Evolutionary conservation across 2,329 filamentous ascomycete genomes (phyloP).

Genomic region (Pseudogymnoascus sp.): DNA sequence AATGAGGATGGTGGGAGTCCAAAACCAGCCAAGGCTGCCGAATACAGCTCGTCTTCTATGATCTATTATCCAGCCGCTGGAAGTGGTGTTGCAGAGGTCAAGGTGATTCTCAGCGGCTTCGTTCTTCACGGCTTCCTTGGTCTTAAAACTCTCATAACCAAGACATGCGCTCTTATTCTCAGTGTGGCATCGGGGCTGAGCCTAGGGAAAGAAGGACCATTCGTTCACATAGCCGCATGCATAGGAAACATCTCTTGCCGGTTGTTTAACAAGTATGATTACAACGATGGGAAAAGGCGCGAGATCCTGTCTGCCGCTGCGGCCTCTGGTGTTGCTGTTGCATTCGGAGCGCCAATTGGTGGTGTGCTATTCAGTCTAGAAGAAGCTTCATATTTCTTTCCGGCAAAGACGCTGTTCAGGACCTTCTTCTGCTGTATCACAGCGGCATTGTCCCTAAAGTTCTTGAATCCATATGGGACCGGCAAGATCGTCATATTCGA

Average conservation of each 20-base stretch:
- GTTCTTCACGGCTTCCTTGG: constrained; percentile 94
- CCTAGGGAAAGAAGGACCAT: constrained; percentile 85
- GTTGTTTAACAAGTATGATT: constrained; percentile 87
- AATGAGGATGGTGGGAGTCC: constrained; percentile 33
- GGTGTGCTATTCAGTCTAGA: constrained; percentile 90
- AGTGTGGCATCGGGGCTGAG: constrained; percentile 90
- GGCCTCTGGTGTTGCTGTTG: constrained; percentile 84
- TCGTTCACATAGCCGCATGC: constrained; percentile 94
- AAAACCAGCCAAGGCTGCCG: constrained; percentile 17
- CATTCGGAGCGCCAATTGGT: constrained; percentile 83
- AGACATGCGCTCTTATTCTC: constrained; percentile 72
- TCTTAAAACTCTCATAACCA: constrained; percentile 75
- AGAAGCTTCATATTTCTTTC: constrained; percentile 96
- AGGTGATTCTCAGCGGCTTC: constrained; percentile 95
- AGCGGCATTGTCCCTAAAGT: constrained; percentile 84
- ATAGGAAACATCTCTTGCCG: constrained; percentile 93
- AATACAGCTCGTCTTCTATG: constrained; percentile 53
- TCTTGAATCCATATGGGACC: constrained; percentile 91
- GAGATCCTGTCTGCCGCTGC: constrained; percentile 91
- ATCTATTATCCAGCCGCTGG: constrained; percentile 93
- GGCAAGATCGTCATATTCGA: constrained; percentile 96
- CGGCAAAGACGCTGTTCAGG: constrained; percentile 90
- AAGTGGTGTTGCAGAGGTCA: constrained; percentile 92
- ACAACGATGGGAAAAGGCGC: constrained; percentile 87
- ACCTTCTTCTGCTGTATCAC: constrained; percentile 98